Evolutionary conservation across 148 eudicot genomes (phyloP).

Genomic region (Rhododendron henanense): DNA sequence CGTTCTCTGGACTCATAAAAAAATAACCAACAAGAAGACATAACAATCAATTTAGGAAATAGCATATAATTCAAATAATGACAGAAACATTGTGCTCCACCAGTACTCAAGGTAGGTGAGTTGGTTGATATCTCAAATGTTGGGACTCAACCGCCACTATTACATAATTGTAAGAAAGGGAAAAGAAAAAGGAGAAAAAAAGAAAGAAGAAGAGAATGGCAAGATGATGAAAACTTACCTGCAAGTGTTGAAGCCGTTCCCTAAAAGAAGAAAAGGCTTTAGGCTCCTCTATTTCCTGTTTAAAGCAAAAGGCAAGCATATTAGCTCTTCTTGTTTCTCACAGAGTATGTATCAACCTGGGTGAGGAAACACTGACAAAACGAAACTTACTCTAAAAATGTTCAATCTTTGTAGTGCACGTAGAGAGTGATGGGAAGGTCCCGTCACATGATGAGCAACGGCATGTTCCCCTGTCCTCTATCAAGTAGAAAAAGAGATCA

Average conservation of each 20-base stretch:
- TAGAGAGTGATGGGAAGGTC: slow-evolving; percentile 68
- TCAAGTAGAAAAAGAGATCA: slow-evolving; percentile 22
- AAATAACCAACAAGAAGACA: slow-evolving; percentile 7
- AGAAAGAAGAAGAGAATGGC: background rate
- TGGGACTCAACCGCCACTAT: background rate
- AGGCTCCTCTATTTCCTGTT: slow-evolving; percentile 68
- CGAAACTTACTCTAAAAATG: slow-evolving; percentile 49
- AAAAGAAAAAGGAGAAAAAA: background rate
- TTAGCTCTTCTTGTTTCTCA: slow-evolving; percentile 9
- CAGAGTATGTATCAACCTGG: slow-evolving; percentile 8
- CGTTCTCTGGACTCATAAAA: slow-evolving; percentile 61
- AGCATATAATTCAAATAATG: background rate
- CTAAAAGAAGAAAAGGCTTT: slow-evolving; percentile 70
- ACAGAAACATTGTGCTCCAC: background rate
- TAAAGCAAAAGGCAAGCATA: slow-evolving; percentile 13
- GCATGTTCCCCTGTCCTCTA: slow-evolving; percentile 60
- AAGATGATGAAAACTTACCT: slow-evolving; percentile 37
- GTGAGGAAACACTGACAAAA: slow-evolving; percentile 2
- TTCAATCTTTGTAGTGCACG: slow-evolving; percentile 60
- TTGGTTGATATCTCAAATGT: background rate
- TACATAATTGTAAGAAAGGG: background rate
- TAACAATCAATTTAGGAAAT: background rate
- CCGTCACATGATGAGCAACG: slow-evolving; percentile 59
- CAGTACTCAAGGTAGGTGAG: background rate
- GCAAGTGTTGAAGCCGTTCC: slow-evolving; percentile 78